Evolutionary conservation across 306 rosid species (phyloP).

Genomic region (Vigna hirtella): DNA sequence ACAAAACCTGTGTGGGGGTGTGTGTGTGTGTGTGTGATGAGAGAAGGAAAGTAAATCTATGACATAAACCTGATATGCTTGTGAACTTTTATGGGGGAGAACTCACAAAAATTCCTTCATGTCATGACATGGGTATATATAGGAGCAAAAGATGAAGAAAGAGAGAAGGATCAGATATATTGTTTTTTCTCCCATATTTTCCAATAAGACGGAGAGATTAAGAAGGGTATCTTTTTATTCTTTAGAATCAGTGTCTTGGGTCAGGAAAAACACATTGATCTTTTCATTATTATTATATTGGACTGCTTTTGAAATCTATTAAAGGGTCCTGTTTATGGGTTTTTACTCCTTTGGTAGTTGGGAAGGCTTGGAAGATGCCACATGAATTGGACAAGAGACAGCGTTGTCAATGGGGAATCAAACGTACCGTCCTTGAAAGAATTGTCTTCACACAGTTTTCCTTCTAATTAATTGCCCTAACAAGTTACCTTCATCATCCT

Average conservation of each 20-base stretch:
- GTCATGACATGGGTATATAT: conserved; percentile 60
- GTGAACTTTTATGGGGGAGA: conserved; percentile 53
- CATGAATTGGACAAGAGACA: conserved; percentile 68
- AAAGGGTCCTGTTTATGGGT: conserved; percentile 36
- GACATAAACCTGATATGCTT: conserved; percentile 35
- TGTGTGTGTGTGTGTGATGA: not conserved
- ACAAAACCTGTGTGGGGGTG: not conserved
- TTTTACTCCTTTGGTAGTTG: conserved; percentile 59
- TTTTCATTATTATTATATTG: conserved; percentile 46
- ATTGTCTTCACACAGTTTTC: conserved; percentile 47
- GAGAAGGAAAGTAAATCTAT: conserved; percentile 42
- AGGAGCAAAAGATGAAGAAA: conserved; percentile 49
- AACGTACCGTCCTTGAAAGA: conserved; percentile 68
- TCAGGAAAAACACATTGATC: conserved; percentile 57
- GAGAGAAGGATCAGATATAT: conserved; percentile 33
- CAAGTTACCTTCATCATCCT: conserved; percentile 37
- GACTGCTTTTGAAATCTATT: conserved; percentile 48
- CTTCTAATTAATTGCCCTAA: conserved; percentile 41
- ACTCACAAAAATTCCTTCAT: conserved; percentile 52
- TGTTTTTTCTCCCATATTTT: not conserved
- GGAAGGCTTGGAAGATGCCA: conserved; percentile 71
- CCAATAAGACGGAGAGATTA: conserved; percentile 51
- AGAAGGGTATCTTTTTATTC: conserved; percentile 72
- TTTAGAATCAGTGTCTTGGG: conserved; percentile 59
- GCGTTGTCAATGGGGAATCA: conserved; percentile 75